Conservation (phyloP, 1,284 basidiomycete genomes). For the Fomitopsis pinicola region DNA sequence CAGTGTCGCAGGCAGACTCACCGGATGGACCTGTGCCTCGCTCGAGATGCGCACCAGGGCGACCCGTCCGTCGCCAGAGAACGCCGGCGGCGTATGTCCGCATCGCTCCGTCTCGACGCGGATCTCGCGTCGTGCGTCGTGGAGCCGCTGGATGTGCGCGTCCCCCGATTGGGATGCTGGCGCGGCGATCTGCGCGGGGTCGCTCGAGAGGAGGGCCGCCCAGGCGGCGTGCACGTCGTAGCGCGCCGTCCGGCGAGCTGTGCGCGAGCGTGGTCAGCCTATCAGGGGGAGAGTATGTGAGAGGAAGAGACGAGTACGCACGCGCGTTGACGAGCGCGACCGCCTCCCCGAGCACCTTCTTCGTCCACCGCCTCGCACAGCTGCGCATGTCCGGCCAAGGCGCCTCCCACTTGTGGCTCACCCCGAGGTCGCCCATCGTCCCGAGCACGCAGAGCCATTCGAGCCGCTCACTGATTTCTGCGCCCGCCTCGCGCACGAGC, state of each 20-base stretch:
- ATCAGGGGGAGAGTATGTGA: background rate
- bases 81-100: conserved; percentile 22
- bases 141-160: conserved; percentile 15
- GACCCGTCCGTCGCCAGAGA: conserved; percentile 28
- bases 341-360: conserved; percentile 26
- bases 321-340: conserved; percentile 31
- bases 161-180: background rate
- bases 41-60: conserved; percentile 28
- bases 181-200: conserved; percentile 12
- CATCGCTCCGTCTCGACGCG: conserved; percentile 24
- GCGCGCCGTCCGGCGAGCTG: conserved; percentile 20
- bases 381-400: conserved; percentile 25
- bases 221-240: conserved; percentile 24
- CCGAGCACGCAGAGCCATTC: conserved; percentile 29
- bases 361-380: conserved; percentile 25
- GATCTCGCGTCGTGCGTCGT: conserved; percentile 21
- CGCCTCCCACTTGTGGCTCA: conserved; percentile 23
- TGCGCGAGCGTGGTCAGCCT: background rate
- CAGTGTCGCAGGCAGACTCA: conserved; percentile 6
- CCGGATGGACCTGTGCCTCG: conserved; percentile 28
- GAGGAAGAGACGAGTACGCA: conserved; percentile 6
- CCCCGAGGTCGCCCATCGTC: conserved; percentile 29
- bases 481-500: conserved; percentile 6
- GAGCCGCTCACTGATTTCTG: conserved; percentile 7
- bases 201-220: conserved; percentile 18